A percentile compares a stretch with the other conserved stretches of the same genome.
Conservation (phyloP, 345 rosid species). For the Eutrema japonicum region DNA sequence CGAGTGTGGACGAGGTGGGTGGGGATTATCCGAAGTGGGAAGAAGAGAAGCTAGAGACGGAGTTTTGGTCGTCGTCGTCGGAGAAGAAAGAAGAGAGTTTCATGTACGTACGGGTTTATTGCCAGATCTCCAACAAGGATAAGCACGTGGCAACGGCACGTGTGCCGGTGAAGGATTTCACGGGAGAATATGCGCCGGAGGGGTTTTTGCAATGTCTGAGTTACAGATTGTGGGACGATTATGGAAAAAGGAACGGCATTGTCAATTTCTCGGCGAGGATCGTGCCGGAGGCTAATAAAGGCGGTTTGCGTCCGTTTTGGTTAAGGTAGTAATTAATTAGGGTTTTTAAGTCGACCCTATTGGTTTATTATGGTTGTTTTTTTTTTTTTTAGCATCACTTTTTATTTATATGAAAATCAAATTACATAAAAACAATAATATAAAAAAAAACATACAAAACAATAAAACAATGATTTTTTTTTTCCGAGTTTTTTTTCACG, state of each 20-base stretch:
- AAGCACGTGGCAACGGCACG: conserved; percentile 38
- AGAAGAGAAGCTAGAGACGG: conserved; percentile 34
- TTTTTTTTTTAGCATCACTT: too few relatives aligned
- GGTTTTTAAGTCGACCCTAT: too few relatives aligned
- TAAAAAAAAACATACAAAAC: too few relatives aligned
- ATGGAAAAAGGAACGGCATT: conserved; percentile 21
- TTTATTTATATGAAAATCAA: too few relatives aligned
- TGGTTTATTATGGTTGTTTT: too few relatives aligned
- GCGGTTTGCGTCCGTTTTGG: conserved; percentile 6
- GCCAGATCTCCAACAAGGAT: background rate
- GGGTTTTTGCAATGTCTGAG: conserved; percentile 37
- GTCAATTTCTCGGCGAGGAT: conserved; percentile 35
- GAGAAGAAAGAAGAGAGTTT: background rate
- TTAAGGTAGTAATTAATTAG: conserved; percentile 4
- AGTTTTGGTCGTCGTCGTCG: background rate
- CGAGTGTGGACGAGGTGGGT: conserved; percentile 17
- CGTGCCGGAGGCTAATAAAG: background rate
- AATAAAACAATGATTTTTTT: too few relatives aligned
- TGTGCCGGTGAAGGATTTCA: conserved; percentile 37
- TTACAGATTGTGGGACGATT: conserved; percentile 35
- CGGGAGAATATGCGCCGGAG: conserved; percentile 39
- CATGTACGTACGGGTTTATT: conserved; percentile 27
- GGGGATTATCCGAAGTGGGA: conserved; percentile 26
- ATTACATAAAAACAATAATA: too few relatives aligned
- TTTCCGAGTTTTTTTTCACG: too few relatives aligned